Conservation (phyloP, 441 rosid genomes). For the Syzygium syzygioides region DNA sequence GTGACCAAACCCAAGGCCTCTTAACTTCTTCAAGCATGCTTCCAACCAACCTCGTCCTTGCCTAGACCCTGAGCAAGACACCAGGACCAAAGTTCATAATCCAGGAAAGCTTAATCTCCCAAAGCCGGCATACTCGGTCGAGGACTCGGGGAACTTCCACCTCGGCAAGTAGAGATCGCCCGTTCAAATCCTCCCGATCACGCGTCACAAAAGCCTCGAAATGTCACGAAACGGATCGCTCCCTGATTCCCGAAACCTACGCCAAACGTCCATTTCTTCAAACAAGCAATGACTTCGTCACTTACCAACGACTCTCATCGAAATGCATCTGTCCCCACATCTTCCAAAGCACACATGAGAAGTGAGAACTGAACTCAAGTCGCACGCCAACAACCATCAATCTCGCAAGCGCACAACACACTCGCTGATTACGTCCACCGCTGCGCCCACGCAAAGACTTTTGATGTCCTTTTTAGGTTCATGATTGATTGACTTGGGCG, state of each 20-base stretch:
- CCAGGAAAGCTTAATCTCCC: background rate
- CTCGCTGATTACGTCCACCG: background rate
- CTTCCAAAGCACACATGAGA: background rate
- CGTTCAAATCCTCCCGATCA: rapidly evolving
- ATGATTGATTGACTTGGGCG: background rate
- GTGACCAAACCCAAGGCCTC: background rate
- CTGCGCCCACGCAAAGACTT: background rate
- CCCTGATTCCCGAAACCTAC: background rate
- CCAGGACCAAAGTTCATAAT: background rate
- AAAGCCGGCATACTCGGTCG: background rate
- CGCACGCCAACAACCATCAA: background rate
- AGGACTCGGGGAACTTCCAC: background rate
- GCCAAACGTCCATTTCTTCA: background rate
- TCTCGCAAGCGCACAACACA: background rate
- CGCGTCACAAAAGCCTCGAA: background rate
- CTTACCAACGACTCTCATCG: background rate
- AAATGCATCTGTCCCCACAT: background rate
- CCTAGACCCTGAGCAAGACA: background rate
- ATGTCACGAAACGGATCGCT: rapidly evolving
- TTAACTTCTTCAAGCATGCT: background rate
- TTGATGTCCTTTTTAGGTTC: background rate
- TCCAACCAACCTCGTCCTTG: background rate
- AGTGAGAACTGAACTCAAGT: background rate
- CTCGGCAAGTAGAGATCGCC: background rate
- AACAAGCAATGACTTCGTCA: background rate